Evolutionary conservation across 179 eudicot genomes (phyloP), one percentile per base, ranked within the genome.

Genomic region (Amaranthus tricolor): DNA sequence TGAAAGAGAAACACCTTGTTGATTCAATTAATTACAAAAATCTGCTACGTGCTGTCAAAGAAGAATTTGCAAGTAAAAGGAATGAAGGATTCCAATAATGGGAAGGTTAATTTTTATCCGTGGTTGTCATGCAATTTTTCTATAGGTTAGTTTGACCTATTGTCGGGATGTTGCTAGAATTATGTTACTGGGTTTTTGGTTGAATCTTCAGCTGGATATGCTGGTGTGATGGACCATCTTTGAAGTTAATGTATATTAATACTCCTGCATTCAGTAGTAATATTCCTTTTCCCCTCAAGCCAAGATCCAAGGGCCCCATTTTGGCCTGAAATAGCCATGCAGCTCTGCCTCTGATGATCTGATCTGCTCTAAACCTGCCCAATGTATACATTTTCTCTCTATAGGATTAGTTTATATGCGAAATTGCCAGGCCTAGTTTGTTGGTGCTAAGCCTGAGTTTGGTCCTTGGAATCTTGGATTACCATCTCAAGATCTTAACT

Each of bases 1-100:
- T 89, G 62, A 83, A 67, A 75, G 87, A 80, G 78, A 87, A 86
- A 71, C 74, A 80, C 57, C 72, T 86, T 70, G 76, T 90, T 17
- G 91, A 88, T 82, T 82, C 76, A 64, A 74, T 55, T 66, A 76
- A 79, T 66, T 85, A 84, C 65, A 76, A 65, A 76, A 79, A 77
- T 84, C 83, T 91, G 64, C 55, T 78, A 52, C 58, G 47, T 73
- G 85, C 83, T 77, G 78, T 93, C 43, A 78, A 86, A 77, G 82
- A 79, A 68, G 82, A 74, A 53, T 68, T 70, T 66, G 54, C 72
- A 16, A 61, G 48, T 80, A 65, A 65, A 43, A 68, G 72, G 74
- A 66, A 10, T 50, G 21, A 19, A 19, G 24, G 48, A 19, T 70
- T 74, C 73, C 11, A 12, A 19, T 56, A 51, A 11, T n/a, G 7